These are phyloP conservation scores for Kluyveromyces aestuarii DNA, from an alignment of 805 yeast species.

Conservation along the genomic window DNA sequence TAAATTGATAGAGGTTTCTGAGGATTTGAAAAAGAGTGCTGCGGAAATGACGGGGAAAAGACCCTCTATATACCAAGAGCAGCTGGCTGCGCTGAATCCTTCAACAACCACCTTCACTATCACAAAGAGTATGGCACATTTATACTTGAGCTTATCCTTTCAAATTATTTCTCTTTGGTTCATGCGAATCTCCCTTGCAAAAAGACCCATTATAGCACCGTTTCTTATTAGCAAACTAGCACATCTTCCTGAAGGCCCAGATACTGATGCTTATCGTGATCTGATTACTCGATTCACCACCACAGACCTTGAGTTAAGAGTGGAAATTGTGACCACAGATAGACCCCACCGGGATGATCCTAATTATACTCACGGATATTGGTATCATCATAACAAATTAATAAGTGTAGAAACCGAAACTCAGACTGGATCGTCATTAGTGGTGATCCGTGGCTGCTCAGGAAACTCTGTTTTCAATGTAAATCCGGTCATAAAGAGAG, in stretches of 20 bases:
- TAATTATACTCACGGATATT: constrained; percentile 30
- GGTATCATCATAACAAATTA: constrained; percentile 56
- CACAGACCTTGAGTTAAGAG: constrained; percentile 49
- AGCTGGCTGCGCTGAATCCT: constrained; percentile 44
- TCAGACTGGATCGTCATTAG: constrained; percentile 40
- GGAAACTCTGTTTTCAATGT: constrained; percentile 45
- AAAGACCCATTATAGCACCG: constrained; percentile 50
- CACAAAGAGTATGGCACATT: constrained; percentile 47
- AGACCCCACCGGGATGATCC: constrained; percentile 20
- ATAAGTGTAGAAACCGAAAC: constrained; percentile 47
- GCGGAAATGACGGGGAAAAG: constrained; percentile 10
- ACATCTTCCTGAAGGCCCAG: constrained; percentile 32
- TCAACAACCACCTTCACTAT: constrained; percentile 41
- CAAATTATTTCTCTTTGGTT: constrained; percentile 66
- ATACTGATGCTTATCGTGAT: constrained; percentile 57
- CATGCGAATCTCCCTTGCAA: constrained; percentile 48
- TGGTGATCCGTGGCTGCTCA: constrained; percentile 57
- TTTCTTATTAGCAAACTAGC: constrained; percentile 52
- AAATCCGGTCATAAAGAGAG: constrained; percentile 34
- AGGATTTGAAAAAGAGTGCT: constrained; percentile 32
- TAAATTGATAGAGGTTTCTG: constrained; percentile 64
- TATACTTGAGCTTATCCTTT: constrained; percentile 55
- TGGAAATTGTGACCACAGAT: constrained; percentile 20
- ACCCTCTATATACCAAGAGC: constrained; percentile 27
- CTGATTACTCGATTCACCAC: constrained; percentile 58